Conservation (phyloP, 805 yeast species). For the Torulaspora maleeae region DNA sequence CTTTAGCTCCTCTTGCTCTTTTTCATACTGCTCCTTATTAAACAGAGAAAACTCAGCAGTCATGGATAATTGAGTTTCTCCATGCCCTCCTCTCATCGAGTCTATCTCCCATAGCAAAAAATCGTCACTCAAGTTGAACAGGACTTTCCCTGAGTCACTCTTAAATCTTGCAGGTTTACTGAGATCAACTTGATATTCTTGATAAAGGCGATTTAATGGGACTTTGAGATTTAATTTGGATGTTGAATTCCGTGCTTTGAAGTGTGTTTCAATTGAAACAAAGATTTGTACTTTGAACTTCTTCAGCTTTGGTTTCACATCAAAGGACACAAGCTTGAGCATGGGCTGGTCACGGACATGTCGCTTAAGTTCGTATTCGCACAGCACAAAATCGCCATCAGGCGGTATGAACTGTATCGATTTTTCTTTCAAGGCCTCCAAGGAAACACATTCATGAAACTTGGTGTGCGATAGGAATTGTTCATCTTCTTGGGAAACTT, state of each 20-base stretch:
- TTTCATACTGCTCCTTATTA: constrained; percentile 25
- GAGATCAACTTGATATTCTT: constrained; percentile 41
- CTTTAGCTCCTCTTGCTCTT: constrained; percentile 25
- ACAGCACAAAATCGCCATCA: constrained; percentile 73
- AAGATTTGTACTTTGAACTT: constrained; percentile 26
- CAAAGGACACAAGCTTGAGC: constrained; percentile 27
- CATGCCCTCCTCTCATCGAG: constrained; percentile 50
- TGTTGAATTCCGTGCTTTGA: constrained; percentile 35
- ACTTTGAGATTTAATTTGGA: constrained; percentile 32
- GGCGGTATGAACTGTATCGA: constrained; percentile 81
- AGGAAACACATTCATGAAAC: constrained; percentile 84
- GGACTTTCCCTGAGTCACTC: constrained; percentile 65
- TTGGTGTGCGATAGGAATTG: constrained; percentile 59
- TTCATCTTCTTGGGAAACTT: constrained; percentile 43
- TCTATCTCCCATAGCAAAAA: constrained; percentile 70
- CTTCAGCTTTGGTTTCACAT: constrained; percentile 25
- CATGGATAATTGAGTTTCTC: constrained; percentile 50
- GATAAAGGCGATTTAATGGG: constrained; percentile 32
- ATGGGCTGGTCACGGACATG: constrained; percentile 39
- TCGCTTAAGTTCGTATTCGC: constrained; percentile 36
- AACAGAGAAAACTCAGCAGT: constrained; percentile 47
- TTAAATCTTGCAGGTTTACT: constrained; percentile 58
- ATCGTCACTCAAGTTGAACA: constrained; percentile 64
- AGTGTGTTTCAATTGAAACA: constrained; percentile 30
- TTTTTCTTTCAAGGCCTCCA: constrained; percentile 45